Evolutionary conservation across 257 asterid genomes (phyloP).

Genomic region (Nicotiana noctiflora): DNA sequence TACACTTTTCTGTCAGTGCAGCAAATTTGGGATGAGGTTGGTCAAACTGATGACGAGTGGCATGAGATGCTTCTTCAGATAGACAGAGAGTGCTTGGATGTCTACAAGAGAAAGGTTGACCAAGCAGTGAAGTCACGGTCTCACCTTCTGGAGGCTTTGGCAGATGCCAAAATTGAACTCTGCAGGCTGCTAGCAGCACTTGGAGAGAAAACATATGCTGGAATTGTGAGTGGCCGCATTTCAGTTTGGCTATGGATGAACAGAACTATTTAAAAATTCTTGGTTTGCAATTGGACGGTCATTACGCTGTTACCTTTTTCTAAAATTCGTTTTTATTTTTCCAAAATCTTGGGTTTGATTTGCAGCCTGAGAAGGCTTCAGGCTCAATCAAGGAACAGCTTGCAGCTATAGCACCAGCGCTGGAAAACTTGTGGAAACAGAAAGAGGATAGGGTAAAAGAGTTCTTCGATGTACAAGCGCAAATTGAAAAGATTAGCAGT

Average conservation of each 20-base stretch:
- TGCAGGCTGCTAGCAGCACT: conserved; percentile 68
- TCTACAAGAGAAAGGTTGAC: conserved; percentile 82
- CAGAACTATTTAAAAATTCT: not conserved
- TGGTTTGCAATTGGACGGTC: not conserved
- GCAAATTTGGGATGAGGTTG: conserved; percentile 94
- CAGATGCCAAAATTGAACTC: conserved; percentile 81
- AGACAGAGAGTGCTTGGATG: conserved; percentile 86
- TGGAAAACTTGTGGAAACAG: conserved; percentile 72
- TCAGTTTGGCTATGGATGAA: not conserved
- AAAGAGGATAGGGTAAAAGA: conserved; percentile 78
- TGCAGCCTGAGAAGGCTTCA: conserved; percentile 72
- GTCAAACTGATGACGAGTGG: conserved; percentile 74
- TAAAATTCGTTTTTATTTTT: not conserved
- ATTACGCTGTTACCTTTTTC: not conserved
- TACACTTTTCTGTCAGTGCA: conserved; percentile 26
- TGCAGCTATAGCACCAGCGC: conserved; percentile 69
- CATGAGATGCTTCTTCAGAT: conserved; percentile 75
- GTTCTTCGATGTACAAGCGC: conserved; percentile 78
- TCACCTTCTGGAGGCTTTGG: conserved; percentile 69
- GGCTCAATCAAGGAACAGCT: conserved; percentile 96
- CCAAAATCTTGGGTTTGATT: not conserved
- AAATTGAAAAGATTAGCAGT: conserved; percentile 62
- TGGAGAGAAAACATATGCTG: conserved; percentile 64
- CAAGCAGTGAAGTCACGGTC: conserved; percentile 75
- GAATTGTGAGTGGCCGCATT: conserved; percentile 46